Evolutionary conservation across 306 rosid species (phyloP), one percentile per base, ranked within the genome.

Genomic region (Pueraria montana): DNA sequence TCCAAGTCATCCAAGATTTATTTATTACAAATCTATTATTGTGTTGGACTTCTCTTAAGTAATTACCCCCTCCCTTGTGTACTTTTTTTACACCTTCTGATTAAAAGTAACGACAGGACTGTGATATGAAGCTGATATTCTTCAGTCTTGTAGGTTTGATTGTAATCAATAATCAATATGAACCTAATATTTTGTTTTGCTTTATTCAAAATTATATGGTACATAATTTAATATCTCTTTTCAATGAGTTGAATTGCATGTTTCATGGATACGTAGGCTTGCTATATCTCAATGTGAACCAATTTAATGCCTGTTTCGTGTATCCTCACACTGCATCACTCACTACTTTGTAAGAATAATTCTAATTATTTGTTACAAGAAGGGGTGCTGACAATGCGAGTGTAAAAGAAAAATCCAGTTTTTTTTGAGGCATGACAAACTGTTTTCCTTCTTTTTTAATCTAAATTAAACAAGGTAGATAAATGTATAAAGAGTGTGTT

Each of bases 161-260:
- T 66, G 52, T 56, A 14, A 48, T 42, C 34, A 27, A 23, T 20
- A 42, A 43, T 73, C 63, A 70, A 2, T 75, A 59, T 61, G 46
- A 36, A 34, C 42, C 56, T 62, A 11, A 20, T 61, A 20, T 63
- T 48, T 42, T 62, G 45, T 85, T 70, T 27, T 62, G 9, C 66
- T 63, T 34, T 13, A 26, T 55, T 26, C 72, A 20, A 46, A 58
- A 52, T 69, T 49, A 27, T 50, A 34, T 61, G 81, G 27, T 45
- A 66, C 26, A 63, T 59, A 14, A 21, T 30, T 69, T 79, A 11
- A 17, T 21, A 32, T 45, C 73, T 55, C 34, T 52, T 58, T 79
- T 43, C 69, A 6, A 12, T 40, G 46, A n/a, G 52, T 72, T 83
- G 79, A 83, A 65, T 46, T 71, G 75, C 17, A 49, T 83, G 12